These are phyloP conservation scores for Mortierella sp. DNA, from an alignment of 371 early-diverging fungal species.

Conservation along the genomic window DNA sequence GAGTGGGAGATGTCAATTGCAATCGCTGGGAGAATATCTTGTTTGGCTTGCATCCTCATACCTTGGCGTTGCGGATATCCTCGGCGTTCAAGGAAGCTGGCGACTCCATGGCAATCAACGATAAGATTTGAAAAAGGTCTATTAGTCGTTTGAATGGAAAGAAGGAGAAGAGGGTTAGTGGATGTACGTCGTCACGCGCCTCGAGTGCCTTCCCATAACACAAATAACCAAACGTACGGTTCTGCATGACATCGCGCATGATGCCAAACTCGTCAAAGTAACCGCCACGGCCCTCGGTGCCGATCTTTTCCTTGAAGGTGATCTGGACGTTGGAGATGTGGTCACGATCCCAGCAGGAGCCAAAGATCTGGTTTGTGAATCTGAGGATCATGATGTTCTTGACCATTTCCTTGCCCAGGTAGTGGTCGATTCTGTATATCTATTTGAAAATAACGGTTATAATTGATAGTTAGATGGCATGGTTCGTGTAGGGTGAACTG, in stretches of 20 bases:
- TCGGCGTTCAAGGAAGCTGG: slow-evolving; percentile 89
- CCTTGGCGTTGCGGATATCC: slow-evolving; percentile 93
- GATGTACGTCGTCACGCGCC: neutral
- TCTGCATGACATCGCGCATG: slow-evolving; percentile 95
- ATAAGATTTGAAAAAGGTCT: slow-evolving; percentile 91
- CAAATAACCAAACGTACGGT: slow-evolving; percentile 55
- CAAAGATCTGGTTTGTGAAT: slow-evolving; percentile 84
- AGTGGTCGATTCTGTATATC: slow-evolving; percentile 92
- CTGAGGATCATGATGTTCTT: slow-evolving; percentile 87
- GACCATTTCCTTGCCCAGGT: slow-evolving; percentile 94
- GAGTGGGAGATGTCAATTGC: neutral
- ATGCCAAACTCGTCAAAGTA: slow-evolving; percentile 97
- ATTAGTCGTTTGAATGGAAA: neutral
- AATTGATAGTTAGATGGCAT: neutral
- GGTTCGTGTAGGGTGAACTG: neutral
- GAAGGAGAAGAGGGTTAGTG: neutral
- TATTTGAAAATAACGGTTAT: neutral
- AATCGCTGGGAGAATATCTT: neutral
- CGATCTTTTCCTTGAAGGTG: slow-evolving; percentile 91
- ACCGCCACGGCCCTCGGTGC: slow-evolving; percentile 92
- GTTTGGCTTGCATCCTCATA: neutral
- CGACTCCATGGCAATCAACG: slow-evolving; percentile 93
- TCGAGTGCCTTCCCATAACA: too few relatives aligned
- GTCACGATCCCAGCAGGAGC: slow-evolving; percentile 82
- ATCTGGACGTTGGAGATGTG: slow-evolving; percentile 86